Base-by-base conservation (phyloP, 768 basidiomycete species). In the Rhizopogon sp. region DNA sequence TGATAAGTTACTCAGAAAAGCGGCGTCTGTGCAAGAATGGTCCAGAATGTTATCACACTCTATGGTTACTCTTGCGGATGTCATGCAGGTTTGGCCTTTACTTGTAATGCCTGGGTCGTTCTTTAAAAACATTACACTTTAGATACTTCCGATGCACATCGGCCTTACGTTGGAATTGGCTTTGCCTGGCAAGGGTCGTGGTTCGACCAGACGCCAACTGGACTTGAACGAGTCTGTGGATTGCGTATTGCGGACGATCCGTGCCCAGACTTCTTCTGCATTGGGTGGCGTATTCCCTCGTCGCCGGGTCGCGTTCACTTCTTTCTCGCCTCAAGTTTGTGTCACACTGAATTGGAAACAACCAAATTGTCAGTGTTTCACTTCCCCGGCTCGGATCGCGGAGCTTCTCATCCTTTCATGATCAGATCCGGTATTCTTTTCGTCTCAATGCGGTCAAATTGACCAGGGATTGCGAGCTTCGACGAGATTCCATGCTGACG, bases 341-440 rank as follows among this genome's bases (percentile, higher is more conserved):
- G 84, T 90, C 7, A 87, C 90, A 14, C 71, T 98, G 53, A 98
- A 99, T 65, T 98, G 96, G 97, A 99, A 99, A 71, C 96, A 99
- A 71, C 96, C 96, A 11, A 98, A 98, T 70, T 98, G 96, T 93
- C 73, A 71, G 84, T 71, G 37, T 39, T 25, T 41, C 47, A 22
- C n/a, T 20, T 35, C 25, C 57, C 20, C 25, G 20, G 17, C 40
- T n/a, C 28, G 28, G 40, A 55, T 33, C 22, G 4, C 53, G 49
- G 39, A n/a, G n/a, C 25, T 6, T 37, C 46, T 22, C 35, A 49
- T 49, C 47, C 22, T 16, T 49, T 6, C 57, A 62, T 53, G 54
- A 53, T 53, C 67, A 93, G 93, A 96, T 79, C 93, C 96, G 52
- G 95, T 98, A 39, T 97, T 98, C 75, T 91, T 97, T 69, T 85